Percentiles rank a stretch among this genome's conserved stretches.
These are phyloP conservation scores for Pugionium dolabratum DNA, from an alignment of 345 rosid species.

Conservation along the genomic window DNA sequence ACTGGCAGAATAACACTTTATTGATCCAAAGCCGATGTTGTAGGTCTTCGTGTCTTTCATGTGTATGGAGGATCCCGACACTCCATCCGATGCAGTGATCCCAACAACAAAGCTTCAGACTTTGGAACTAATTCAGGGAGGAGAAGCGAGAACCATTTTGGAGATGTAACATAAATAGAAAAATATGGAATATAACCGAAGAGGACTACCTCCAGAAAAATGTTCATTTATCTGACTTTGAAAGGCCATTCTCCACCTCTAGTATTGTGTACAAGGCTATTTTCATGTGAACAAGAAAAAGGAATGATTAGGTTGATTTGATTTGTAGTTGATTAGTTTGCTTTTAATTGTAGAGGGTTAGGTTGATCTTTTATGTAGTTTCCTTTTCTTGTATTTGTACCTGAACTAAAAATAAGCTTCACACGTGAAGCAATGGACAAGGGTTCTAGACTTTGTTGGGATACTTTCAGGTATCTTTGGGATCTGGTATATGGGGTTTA, in stretches of 20 bases:
- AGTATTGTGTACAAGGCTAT: not conserved
- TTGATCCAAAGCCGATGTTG: not conserved
- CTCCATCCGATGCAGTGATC: not conserved
- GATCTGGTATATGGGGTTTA: not conserved
- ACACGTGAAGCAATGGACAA: not conserved
- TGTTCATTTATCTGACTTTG: not conserved
- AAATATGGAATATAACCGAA: not conserved
- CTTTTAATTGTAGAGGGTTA: not conserved
- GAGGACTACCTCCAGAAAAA: not conserved
- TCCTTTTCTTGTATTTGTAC: not conserved
- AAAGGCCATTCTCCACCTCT: not conserved
- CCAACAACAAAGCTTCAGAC: not conserved
- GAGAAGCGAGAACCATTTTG: not conserved
- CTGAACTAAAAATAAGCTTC: too few relatives aligned
- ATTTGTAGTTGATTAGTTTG: not conserved
- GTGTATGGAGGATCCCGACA: not conserved
- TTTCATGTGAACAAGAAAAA: not conserved
- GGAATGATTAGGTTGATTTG: constrained; percentile 1
- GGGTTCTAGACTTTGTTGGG: not conserved
- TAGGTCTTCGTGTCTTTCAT: not conserved
- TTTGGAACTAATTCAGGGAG: not conserved
- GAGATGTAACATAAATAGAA: not conserved
- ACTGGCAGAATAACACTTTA: not conserved
- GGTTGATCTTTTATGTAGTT: not conserved
- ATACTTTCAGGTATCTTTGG: not conserved